Evolutionary conservation across 768 basidiomycete species (phyloP), one percentile per base, ranked within the genome.

Genomic region (Leucosporidium creatinivorum): DNA sequence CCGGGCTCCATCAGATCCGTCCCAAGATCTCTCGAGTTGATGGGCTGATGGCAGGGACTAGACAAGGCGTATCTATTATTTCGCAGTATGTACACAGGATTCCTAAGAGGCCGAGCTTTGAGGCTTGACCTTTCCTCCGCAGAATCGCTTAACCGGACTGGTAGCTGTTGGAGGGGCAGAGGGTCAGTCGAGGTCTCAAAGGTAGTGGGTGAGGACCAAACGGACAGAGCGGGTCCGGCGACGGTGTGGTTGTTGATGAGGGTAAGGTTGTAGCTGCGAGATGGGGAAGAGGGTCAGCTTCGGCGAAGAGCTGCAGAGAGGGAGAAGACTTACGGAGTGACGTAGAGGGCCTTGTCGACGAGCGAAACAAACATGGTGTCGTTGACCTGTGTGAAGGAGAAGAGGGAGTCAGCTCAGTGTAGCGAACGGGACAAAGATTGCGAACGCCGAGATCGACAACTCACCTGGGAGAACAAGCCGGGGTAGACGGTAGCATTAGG

Each of bases 341-440:
- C 81, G 68, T 75, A 82, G 12, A 81, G 75, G 70, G 85, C 79
- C 23, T 74, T 70, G 73, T 84, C 83, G 21, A 82, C 83, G 33
- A 87, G 77, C 15, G 79, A 79, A 31, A 86, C 75, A 75, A 85
- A 86, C 79, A 83, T 79, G 0, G 85, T 84, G 55, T 81, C 83
- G 74, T 86, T 86, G 31, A 85, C 75, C 57, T 83, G 77, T 4
- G 81, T 78, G 58, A 77, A 33, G 33, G 10, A 33, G 33, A 33
- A 10, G 33, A 33, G 33, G 10, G 33, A 33, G 33, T 33, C 33
- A 33, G 33, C 33, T 33, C 33, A 4, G 10, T 10, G 5, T 33
- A n/a, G 33, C 33, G 33, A 10, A 10, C 33, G 33, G 33, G 33
- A 33, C 5, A 10, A 33, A 33, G n/a, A n/a, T n/a, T n/a, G n/a